Evolutionary conservation across 768 basidiomycete species (phyloP).

Genomic region (Agaricus subrufescens): DNA sequence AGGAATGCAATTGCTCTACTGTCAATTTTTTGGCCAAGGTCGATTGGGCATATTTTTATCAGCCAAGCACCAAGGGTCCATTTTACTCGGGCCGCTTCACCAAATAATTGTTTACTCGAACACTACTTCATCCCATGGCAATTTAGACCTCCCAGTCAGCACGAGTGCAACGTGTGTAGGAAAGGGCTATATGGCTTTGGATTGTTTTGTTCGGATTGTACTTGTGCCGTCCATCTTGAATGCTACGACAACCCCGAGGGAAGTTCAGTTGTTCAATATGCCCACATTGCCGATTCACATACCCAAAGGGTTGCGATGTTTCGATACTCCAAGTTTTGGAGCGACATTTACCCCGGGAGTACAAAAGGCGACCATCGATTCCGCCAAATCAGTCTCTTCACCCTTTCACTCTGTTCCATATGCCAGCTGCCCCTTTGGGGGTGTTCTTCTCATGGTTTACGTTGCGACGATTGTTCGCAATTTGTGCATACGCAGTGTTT

Average conservation of each 20-base stretch:
- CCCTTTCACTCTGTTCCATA: constrained; percentile 61
- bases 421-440: constrained; percentile 79
- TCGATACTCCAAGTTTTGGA: constrained; percentile 50
- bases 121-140: constrained; percentile 75
- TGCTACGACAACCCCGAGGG: constrained; percentile 75
- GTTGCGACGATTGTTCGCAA: constrained; percentile 56
- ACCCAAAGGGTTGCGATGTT: constrained; percentile 57
- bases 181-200: constrained; percentile 60
- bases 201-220: constrained; percentile 66
- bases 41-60: constrained; percentile 62
- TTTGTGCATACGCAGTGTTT: constrained; percentile 58
- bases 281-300: constrained; percentile 35
- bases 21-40: constrained; percentile 59
- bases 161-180: constrained; percentile 54
- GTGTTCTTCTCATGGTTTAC: constrained; percentile 52
- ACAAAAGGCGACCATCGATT: constrained; percentile 41
- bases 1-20: constrained; percentile 53
- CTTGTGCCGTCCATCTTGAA: constrained; percentile 67
- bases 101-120: constrained; percentile 28
- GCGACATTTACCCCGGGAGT: constrained; percentile 19
- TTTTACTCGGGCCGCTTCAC: neutral
- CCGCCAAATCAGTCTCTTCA: constrained; percentile 61
- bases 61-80: constrained; percentile 42
- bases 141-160: constrained; percentile 33
- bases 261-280: constrained; percentile 52